phyloP scores from a whole-genome alignment of 441 rosid species.

The Populus tomentosa region DNA sequence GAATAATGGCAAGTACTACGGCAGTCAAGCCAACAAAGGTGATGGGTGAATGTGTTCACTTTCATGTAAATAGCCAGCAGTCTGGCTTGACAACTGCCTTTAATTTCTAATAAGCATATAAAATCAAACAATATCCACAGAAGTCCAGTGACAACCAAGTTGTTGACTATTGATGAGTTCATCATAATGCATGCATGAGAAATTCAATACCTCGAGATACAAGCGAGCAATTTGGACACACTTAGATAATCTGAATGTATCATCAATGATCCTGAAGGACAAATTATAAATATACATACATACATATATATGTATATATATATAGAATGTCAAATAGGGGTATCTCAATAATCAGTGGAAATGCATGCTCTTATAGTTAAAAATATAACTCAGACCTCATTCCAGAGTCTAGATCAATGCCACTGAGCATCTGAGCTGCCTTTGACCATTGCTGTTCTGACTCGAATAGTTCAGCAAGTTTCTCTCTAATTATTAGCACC shows the following conservation, averaged over 20 bases:
- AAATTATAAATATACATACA: not conserved
- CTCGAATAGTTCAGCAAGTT: slow-evolving; percentile 91
- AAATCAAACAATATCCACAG: not conserved
- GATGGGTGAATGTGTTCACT: not conserved
- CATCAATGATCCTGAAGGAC: slow-evolving; percentile 73
- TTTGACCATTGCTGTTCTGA: slow-evolving; percentile 94
- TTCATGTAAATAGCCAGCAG: not conserved
- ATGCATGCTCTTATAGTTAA: not conserved
- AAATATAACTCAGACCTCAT: slow-evolving; percentile 62
- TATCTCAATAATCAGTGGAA: not conserved
- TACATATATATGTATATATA: not conserved
- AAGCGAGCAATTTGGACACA: slow-evolving; percentile 98
- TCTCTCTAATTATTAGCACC: slow-evolving; percentile 92
- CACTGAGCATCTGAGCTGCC: slow-evolving; percentile 99
- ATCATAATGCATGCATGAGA: not conserved
- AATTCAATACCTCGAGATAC: slow-evolving; percentile 76
- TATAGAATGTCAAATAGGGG: not conserved
- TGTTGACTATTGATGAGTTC: not conserved
- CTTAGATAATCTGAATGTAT: slow-evolving; percentile 78
- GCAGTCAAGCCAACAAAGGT: not conserved
- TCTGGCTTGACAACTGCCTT: not conserved
- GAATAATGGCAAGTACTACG: not conserved
- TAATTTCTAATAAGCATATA: not conserved
- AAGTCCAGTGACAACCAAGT: not conserved
- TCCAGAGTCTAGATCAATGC: slow-evolving; percentile 93